A percentile compares a stretch with the other conserved stretches of the same genome.
Conservation (phyloP, 768 basidiomycete genomes). For the Macrolepiota dolichaula region DNA sequence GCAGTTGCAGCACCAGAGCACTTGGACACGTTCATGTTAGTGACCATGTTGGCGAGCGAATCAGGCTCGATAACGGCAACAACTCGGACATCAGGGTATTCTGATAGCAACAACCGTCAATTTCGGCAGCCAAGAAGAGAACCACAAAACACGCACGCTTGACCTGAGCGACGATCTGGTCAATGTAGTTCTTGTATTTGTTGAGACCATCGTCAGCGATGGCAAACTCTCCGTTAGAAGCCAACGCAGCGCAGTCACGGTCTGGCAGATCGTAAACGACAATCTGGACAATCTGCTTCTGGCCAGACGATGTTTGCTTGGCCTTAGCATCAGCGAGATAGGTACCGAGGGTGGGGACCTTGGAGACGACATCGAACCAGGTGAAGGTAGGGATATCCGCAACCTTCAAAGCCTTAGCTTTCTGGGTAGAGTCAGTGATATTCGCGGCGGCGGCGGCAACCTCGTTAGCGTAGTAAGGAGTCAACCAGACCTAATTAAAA, state of each 20-base stretch:
- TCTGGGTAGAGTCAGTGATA: constrained; percentile 46
- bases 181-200: constrained; percentile 59
- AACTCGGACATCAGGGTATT: constrained; percentile 58
- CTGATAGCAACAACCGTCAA: constrained; percentile 18
- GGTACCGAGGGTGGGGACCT: constrained; percentile 49
- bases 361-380: constrained; percentile 57
- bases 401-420: constrained; percentile 48
- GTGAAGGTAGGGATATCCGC: constrained; percentile 61
- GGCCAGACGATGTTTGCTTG: constrained; percentile 39
- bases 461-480: constrained; percentile 55
- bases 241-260: constrained; percentile 62
- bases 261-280: constrained; percentile 61
- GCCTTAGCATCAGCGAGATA: constrained; percentile 54
- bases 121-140: neutral
- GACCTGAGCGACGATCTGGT: constrained; percentile 56
- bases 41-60: constrained; percentile 66
- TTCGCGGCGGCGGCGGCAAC: constrained; percentile 43
- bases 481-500: constrained; percentile 40
- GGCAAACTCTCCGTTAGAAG: constrained; percentile 65
- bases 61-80: constrained; percentile 68
- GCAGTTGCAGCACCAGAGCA: constrained; percentile 50
- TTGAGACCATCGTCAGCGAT: constrained; percentile 54
- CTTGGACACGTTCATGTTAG: constrained; percentile 58
- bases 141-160: constrained; percentile 31
- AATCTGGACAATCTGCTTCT: constrained; percentile 48